A percentile compares a stretch with the other conserved stretches of the same genome.
These are phyloP conservation scores for Hyaloscypha finlandica DNA, from an alignment of 495 filamentous ascomycete species.

Conservation along the genomic window DNA sequence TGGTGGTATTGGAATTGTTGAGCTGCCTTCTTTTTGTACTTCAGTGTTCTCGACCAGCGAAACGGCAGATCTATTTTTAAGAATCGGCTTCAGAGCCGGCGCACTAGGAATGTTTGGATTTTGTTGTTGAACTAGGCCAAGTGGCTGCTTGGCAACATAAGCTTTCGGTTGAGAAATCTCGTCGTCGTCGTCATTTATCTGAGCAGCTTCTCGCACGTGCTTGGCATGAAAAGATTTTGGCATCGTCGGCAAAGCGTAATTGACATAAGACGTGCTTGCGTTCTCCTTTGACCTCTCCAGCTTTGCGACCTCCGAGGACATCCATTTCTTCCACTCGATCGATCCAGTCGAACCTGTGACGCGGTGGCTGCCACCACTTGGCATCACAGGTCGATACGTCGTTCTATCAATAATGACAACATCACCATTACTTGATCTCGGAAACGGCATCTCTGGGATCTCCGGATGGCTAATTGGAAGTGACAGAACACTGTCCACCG, in stretches of 20 bases:
- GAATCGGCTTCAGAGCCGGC: conserved; percentile 24
- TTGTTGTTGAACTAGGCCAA: conserved; percentile 27
- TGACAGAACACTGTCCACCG: conserved; percentile 22
- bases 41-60: conserved; percentile 28
- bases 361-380: conserved; percentile 32
- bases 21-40: background rate
- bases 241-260: conserved; percentile 42
- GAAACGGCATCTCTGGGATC: conserved; percentile 27
- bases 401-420: conserved; percentile 45
- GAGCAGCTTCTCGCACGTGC: conserved; percentile 62
- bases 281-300: conserved; percentile 41
- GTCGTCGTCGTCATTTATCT: conserved; percentile 54
- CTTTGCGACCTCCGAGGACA: conserved; percentile 52
- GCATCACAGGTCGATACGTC: conserved; percentile 36
- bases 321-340: conserved; percentile 54
- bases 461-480: conserved; percentile 11
- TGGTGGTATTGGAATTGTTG: conserved; percentile 17
- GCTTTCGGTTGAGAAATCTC: conserved; percentile 25
- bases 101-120: conserved; percentile 19
- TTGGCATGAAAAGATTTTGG: conserved; percentile 36
- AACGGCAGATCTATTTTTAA: conserved; percentile 25
- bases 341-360: conserved; percentile 45
- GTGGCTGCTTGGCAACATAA: conserved; percentile 20
- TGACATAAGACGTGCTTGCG: conserved; percentile 32
- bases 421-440: conserved; percentile 40